These are phyloP conservation scores for Blastomyces emzantsi DNA, from an alignment of 2,329 filamentous ascomycete genomes.

Conservation along the genomic window DNA sequence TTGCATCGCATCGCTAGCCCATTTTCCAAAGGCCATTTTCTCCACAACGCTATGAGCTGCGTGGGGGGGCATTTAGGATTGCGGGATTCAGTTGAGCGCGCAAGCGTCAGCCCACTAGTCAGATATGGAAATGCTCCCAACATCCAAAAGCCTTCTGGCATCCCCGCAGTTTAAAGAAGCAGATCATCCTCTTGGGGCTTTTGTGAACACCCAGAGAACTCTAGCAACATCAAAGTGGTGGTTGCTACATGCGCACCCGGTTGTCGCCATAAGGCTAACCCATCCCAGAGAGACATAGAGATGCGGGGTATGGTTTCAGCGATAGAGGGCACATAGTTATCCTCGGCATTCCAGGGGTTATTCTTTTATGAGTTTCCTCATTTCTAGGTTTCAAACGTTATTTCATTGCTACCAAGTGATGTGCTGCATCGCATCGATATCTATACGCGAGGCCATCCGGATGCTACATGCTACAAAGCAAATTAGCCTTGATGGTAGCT, in stretches of 20 bases:
- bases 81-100: too few species aligned
- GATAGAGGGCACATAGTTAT: background rate
- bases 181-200: background rate
- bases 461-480: background rate
- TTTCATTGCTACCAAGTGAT: background rate
- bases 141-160: too few species aligned
- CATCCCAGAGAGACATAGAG: background rate
- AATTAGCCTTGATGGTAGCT: background rate
- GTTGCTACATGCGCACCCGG: background rate
- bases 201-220: background rate
- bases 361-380: background rate
- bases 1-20: too few species aligned
- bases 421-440: background rate
- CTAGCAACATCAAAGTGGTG: background rate
- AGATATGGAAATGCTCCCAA: too few species aligned
- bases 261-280: background rate
- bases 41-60: too few species aligned
- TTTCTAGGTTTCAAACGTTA: background rate
- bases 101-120: too few species aligned
- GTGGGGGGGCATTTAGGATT: too few species aligned
- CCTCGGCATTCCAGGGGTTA: too few species aligned
- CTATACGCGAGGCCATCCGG: background rate
- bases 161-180: background rate
- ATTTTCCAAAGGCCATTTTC: too few species aligned
- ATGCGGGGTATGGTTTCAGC: background rate